Percentiles rank a stretch among this genome's conserved stretches.
Conservation (phyloP, 257 asterid species). For the Jacaranda copaia region DNA sequence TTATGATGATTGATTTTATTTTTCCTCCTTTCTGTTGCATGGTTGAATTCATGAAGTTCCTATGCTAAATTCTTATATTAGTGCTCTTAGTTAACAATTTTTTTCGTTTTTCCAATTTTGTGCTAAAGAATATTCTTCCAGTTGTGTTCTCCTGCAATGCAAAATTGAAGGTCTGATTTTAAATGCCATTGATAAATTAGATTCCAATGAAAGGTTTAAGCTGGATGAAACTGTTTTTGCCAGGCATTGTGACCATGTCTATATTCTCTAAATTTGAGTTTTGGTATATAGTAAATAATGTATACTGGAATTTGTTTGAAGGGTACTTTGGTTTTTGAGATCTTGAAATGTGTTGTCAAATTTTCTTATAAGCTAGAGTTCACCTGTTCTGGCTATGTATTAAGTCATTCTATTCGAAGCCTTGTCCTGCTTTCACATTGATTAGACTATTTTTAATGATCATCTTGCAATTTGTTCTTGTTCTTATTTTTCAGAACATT, state of each 20-base stretch:
- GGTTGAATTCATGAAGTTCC: conserved; percentile 12
- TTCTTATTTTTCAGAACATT: conserved; percentile 63
- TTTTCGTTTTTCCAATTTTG: neutral
- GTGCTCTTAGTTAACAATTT: neutral
- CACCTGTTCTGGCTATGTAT: conserved; percentile 15
- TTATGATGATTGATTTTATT: neutral
- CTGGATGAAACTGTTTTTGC: conserved; percentile 3
- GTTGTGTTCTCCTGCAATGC: neutral
- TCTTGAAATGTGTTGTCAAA: conserved; percentile 4
- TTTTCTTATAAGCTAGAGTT: neutral
- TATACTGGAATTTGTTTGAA: neutral
- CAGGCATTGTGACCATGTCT: neutral
- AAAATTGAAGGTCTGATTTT: neutral
- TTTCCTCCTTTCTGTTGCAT: neutral
- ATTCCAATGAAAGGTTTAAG: neutral
- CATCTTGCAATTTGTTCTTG: neutral
- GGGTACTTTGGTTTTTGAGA: conserved; percentile 13
- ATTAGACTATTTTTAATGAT: conserved; percentile 15
- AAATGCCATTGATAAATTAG: neutral
- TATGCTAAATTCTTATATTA: neutral
- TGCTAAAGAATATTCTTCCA: neutral
- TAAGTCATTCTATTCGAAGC: conserved; percentile 5
- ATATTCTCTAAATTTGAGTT: neutral
- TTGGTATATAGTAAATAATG: neutral
- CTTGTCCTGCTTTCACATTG: conserved; percentile 1